Percentiles rank a stretch among this genome's conserved stretches.
phyloP scores from a whole-genome alignment of 2,329 filamentous ascomycete genomes.

The Colletotrichum higginsianum region DNA sequence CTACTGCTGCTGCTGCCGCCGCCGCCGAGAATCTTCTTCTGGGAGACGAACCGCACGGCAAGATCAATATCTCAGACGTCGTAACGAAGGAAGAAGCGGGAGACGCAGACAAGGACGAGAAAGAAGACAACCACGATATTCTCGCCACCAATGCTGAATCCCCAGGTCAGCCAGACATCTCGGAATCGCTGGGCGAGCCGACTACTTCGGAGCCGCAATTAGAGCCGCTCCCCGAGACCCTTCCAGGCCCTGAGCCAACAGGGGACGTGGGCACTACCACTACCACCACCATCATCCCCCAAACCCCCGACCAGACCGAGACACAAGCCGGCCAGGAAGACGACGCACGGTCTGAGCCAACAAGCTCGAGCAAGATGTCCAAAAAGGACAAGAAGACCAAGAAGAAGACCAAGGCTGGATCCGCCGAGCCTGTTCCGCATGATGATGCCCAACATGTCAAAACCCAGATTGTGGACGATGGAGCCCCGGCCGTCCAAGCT shows the following conservation, averaged over 20 bases:
- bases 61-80: slow-evolving; percentile 45
- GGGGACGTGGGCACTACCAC: slow-evolving; percentile 26
- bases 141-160: slow-evolving; percentile 32
- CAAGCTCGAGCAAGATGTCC: slow-evolving; percentile 44
- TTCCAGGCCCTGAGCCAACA: slow-evolving; percentile 26
- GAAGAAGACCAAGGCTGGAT: slow-evolving; percentile 36
- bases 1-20: neutral
- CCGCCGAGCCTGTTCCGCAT: slow-evolving; percentile 16
- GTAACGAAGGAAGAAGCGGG: slow-evolving; percentile 47
- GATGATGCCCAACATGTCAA: slow-evolving; percentile 21
- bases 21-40: slow-evolving; percentile 33
- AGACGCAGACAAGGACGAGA: slow-evolving; percentile 49
- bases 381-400: slow-evolving; percentile 46
- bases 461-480: slow-evolving; percentile 19
- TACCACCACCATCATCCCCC: neutral
- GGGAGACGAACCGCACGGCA: slow-evolving; percentile 47
- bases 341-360: slow-evolving; percentile 37
- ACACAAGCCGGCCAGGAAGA: slow-evolving; percentile 19
- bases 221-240: slow-evolving; percentile 31
- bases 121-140: slow-evolving; percentile 33
- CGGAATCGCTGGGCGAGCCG: slow-evolving; percentile 36
- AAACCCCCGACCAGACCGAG: slow-evolving; percentile 26
- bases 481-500: slow-evolving; percentile 17
- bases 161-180: slow-evolving; percentile 20
- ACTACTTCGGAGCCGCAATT: slow-evolving; percentile 31